Conservation (phyloP, 306 rosid genomes). For the Sophora flavescens region DNA sequence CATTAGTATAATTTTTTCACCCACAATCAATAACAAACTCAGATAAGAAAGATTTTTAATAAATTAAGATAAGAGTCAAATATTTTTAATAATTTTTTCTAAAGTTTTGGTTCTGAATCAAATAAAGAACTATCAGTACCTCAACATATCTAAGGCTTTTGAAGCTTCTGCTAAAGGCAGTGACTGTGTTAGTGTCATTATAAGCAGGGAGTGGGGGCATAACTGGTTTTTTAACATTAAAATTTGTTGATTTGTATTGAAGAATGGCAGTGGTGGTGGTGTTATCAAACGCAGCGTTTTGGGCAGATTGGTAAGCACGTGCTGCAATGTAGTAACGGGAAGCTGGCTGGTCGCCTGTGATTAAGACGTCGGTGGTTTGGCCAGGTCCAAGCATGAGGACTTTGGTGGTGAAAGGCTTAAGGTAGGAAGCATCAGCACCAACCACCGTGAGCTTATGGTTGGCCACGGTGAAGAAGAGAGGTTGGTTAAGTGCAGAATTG, state of each 20-base stretch:
- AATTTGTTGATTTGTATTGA: conserved; percentile 45
- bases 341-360: conserved; percentile 75
- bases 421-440: conserved; percentile 89
- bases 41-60: too few relatives aligned
- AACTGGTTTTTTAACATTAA: conserved; percentile 39
- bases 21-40: too few relatives aligned
- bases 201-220: conserved; percentile 79
- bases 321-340: conserved; percentile 83
- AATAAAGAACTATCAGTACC: neutral
- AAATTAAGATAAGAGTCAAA: too few relatives aligned
- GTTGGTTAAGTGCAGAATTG: conserved; percentile 81
- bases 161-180: conserved; percentile 69
- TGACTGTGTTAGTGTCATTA: conserved; percentile 81
- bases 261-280: conserved; percentile 96
- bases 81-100: too few relatives aligned
- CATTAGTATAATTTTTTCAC: too few relatives aligned
- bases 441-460: conserved; percentile 87
- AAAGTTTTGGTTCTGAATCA: too few relatives aligned
- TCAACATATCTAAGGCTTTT: conserved; percentile 62
- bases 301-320: conserved; percentile 79
- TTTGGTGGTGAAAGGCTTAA: conserved; percentile 80
- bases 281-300: conserved; percentile 78
- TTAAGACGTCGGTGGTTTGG: conserved; percentile 90
- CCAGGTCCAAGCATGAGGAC: conserved; percentile 94
- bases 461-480: conserved; percentile 77